Percentiles rank a stretch among this genome's conserved stretches.
phyloP scores from a whole-genome alignment of 768 basidiomycete genomes.

The Roridomyces roridus region DNA sequence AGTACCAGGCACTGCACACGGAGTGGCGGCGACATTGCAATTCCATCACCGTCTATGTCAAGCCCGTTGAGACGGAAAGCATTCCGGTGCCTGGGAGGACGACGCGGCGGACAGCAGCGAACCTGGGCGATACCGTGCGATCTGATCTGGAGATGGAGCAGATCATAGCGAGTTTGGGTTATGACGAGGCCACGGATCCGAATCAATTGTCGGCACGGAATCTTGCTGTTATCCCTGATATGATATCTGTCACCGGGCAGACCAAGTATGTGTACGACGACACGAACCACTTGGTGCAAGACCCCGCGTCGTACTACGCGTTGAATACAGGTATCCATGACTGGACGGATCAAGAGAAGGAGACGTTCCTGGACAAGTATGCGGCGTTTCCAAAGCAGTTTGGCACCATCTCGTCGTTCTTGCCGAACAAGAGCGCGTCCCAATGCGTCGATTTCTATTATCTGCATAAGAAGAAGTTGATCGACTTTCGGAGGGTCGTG shows the following conservation, averaged over 20 bases:
- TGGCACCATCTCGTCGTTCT: conserved; percentile 81
- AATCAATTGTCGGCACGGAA: conserved; percentile 86
- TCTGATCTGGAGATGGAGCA: conserved; percentile 98
- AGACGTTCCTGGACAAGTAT: conserved; percentile 80
- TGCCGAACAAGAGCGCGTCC: conserved; percentile 84
- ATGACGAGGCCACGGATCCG: conserved; percentile 93
- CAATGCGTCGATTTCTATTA: conserved; percentile 97
- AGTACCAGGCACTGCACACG: conserved; percentile 74
- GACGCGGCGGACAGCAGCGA: conserved; percentile 75
- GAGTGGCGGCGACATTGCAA: conserved; percentile 78
- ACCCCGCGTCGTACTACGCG: conserved; percentile 81
- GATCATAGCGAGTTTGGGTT: conserved; percentile 92
- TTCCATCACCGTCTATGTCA: conserved; percentile 66
- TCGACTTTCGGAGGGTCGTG: conserved; percentile 84
- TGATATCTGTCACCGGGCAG: conserved; percentile 75
- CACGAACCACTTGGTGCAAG: conserved; percentile 78
- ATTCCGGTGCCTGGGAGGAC: conserved; percentile 57
- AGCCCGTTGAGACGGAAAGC: conserved; percentile 44
- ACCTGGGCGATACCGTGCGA: conserved; percentile 85
- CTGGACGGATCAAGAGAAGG: conserved; percentile 89
- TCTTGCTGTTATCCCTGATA: conserved; percentile 88
- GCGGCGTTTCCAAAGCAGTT: conserved; percentile 93
- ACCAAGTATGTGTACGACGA: conserved; percentile 79
- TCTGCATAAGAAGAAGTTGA: conserved; percentile 86
- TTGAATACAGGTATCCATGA: conserved; percentile 75